Base-by-base conservation (phyloP, 2,329 filamentous ascomycete genomes). In the Ciborinia camelliae region DNA sequence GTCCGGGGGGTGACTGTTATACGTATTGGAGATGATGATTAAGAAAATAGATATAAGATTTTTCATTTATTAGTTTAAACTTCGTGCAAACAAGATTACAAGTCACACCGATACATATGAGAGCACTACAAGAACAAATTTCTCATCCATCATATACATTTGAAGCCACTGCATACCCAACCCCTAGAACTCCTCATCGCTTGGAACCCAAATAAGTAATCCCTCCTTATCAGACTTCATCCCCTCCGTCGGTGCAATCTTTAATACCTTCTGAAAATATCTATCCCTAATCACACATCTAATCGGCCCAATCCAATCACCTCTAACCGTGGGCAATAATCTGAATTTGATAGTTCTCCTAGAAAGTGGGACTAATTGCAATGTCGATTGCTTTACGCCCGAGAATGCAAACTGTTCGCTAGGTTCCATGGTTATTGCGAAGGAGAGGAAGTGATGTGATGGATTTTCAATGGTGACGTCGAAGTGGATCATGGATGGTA, bases 361-460 rank as follows among this genome's bases (percentile, higher is more conserved):
- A 66, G 91, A 93, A 68, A 97, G 80, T 0, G 95, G 95, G 53
- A 97, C 83, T 50, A 98, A 79, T 73, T 95, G 91, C 61, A 97
- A 71, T 1, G 89, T 89, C 15, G 86, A 88, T 69, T 90, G 83
- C 79, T 98, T 98, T 2, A 91, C 82, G 0, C 95, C 95, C 9
- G 91, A 92, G 76, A 99, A 98, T 0, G 92, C 94, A 77, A 98
- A 98, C 62, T 92, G 86, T 69, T 96, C 92, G 74, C 87, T 94
- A 3, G 92, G 90, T 71, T 99, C 94, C 92, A 99, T 96, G 32
- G 83, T 87, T 57, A 98, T 77, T 37, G 91, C 92, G 77, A 99
- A 99, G 0, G 93, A 97, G 58, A 99, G 84, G 77, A 97, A 96
- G 76, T 99, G 95, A 75, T 88, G 90, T 0, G 94, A 97, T 0